These are phyloP conservation scores for Kwoniella mangroviensis DNA, from an alignment of 768 basidiomycete genomes.

Conservation along the genomic window DNA sequence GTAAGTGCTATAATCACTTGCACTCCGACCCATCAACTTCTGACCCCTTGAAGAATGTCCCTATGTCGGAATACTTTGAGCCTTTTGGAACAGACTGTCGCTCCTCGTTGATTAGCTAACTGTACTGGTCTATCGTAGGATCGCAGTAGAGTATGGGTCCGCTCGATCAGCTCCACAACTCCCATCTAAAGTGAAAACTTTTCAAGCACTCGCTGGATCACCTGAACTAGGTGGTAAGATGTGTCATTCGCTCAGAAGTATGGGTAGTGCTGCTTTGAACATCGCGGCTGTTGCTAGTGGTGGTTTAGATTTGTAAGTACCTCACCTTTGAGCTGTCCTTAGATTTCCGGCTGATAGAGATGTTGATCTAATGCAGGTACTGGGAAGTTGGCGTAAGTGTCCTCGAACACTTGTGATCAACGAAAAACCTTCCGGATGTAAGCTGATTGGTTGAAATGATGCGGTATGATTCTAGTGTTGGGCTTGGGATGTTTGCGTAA, in stretches of 20 bases:
- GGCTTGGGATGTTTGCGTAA: constrained; percentile 81
- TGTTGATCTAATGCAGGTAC: constrained; percentile 30
- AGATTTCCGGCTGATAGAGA: constrained; percentile 1
- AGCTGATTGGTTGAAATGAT: constrained; percentile 3
- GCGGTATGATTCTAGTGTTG: constrained; percentile 62
- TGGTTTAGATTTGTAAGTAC: constrained; percentile 72
- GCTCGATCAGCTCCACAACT: constrained; percentile 32
- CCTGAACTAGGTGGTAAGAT: constrained; percentile 75
- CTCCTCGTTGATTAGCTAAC: no score
- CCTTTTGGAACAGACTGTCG: neutral
- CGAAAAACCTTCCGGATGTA: constrained; percentile 64
- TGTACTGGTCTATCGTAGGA: constrained; percentile 20
- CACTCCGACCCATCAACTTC: neutral
- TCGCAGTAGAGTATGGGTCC: constrained; percentile 47
- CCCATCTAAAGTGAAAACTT: constrained; percentile 67
- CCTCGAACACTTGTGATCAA: constrained; percentile 42
- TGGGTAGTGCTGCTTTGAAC: constrained; percentile 67
- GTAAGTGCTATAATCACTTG: constrained; percentile 32
- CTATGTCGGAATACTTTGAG: neutral
- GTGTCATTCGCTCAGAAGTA: constrained; percentile 76
- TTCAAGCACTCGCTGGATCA: constrained; percentile 75
- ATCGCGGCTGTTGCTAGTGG: constrained; percentile 75
- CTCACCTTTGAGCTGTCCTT: constrained; percentile 28
- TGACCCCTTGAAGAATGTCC: neutral
- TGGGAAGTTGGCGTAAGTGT: constrained; percentile 35